phyloP scores from a whole-genome alignment of 257 asterid species.

The Nicotiana undulata region DNA sequence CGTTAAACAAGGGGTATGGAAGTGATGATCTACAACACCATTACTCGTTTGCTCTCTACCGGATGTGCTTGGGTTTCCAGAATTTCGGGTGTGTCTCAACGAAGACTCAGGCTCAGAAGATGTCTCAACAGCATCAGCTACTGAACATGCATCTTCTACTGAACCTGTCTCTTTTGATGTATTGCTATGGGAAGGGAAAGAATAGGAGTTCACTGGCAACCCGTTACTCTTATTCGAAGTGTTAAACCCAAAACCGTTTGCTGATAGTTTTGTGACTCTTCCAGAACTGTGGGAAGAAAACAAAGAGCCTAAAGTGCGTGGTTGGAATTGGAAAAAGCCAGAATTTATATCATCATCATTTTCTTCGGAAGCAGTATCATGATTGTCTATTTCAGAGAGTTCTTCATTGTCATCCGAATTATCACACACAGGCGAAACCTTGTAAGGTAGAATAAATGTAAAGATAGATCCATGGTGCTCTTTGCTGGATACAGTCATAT shows the following conservation, averaged over 20 bases:
- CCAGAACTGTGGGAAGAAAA: conserved; percentile 46
- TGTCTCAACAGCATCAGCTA: conserved; percentile 29
- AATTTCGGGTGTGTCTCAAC: conserved; percentile 6
- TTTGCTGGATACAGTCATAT: conserved; percentile 58
- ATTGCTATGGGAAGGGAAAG: conserved; percentile 28
- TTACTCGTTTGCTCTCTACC: conserved; percentile 8
- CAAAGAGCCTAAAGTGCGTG: conserved; percentile 59
- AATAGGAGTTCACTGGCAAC: conserved; percentile 27
- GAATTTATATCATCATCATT: conserved; percentile 55
- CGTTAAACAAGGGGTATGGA: conserved; percentile 6
- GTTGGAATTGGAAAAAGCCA: conserved; percentile 66
- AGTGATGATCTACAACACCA: conserved; percentile 14
- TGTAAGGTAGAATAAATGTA: conserved; percentile 72
- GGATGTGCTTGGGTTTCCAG: conserved; percentile 16
- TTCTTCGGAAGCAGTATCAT: conserved; percentile 32
- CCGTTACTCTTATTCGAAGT: conserved; percentile 18
- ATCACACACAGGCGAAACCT: conserved; percentile 47
- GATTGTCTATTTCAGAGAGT: conserved; percentile 44
- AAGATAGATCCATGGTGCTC: conserved; percentile 76
- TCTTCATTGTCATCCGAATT: conserved; percentile 67
- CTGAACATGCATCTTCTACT: conserved; percentile 38
- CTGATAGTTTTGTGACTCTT: conserved; percentile 37
- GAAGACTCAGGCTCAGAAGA: conserved; percentile 25
- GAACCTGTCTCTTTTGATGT: conserved; percentile 33
- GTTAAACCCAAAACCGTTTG: conserved; percentile 29